These are phyloP conservation scores for Solanum bulbocastanum DNA, from an alignment of 257 asterid genomes.

Conservation along the genomic window DNA sequence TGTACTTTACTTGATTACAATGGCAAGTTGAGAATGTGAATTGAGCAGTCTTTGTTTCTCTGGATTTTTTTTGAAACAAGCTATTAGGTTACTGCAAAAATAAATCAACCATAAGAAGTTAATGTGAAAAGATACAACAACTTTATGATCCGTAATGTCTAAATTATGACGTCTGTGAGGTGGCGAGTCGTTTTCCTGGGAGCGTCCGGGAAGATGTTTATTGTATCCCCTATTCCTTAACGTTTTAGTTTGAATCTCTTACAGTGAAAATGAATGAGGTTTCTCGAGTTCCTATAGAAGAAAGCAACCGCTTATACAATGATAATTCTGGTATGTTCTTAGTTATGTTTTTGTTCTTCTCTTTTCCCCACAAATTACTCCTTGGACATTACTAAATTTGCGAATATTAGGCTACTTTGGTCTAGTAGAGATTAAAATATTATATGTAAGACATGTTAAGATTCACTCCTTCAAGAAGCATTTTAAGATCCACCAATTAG, in stretches of 20 bases:
- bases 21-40: not conserved
- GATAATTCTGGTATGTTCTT: conserved; percentile 43
- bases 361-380: not conserved
- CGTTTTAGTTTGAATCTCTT: conserved; percentile 7
- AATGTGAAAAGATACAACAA: not conserved
- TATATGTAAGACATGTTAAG: not conserved
- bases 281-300: conserved; percentile 40
- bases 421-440: not conserved
- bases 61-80: not conserved
- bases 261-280: conserved; percentile 44
- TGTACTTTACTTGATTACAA: not conserved
- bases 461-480: not conserved
- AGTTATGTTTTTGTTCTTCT: not conserved
- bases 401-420: not conserved
- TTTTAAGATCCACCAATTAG: not conserved
- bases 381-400: not conserved
- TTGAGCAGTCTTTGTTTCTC: not conserved
- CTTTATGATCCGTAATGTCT: not conserved
- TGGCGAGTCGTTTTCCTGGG: not conserved
- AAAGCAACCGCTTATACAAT: conserved; percentile 31
- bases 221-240: not conserved
- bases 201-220: not conserved
- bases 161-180: not conserved
- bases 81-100: not conserved
- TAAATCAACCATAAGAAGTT: not conserved